Conservation (phyloP, 2,329 filamentous ascomycete species). For the Xylariaceae sp. region DNA sequence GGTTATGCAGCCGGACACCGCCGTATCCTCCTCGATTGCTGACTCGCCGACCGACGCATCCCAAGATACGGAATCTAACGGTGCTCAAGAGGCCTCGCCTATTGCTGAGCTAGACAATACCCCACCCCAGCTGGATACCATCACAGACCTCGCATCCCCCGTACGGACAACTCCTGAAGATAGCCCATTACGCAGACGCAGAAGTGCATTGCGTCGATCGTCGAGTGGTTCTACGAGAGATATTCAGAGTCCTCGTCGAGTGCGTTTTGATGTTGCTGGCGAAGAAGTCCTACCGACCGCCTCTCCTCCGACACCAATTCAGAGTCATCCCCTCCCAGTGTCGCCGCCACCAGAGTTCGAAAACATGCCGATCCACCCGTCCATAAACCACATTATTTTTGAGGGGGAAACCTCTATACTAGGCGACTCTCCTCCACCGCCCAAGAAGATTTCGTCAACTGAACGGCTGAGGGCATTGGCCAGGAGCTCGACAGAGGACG, state of each 20-base stretch:
- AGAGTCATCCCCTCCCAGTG: constrained; percentile 28
- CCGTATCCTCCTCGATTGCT: constrained; percentile 16
- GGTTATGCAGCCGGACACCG: constrained; percentile 32
- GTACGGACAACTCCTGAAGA: constrained; percentile 49
- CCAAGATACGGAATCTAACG: constrained; percentile 23
- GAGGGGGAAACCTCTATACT: constrained; percentile 34
- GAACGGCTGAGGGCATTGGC: constrained; percentile 50
- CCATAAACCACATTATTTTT: constrained; percentile 24
- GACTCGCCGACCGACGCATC: constrained; percentile 12
- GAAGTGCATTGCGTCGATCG: constrained; percentile 53
- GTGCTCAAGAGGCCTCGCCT: constrained; percentile 19
- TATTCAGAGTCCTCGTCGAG: constrained; percentile 51
- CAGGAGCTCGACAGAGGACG: constrained; percentile 46
- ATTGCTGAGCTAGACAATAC: constrained; percentile 18
- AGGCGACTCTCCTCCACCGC: constrained; percentile 36
- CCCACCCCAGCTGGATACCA: constrained; percentile 32
- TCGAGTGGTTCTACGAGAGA: constrained; percentile 46
- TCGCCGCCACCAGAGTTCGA: constrained; percentile 21
- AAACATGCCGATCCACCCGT: constrained; percentile 20
- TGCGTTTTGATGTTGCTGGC: constrained; percentile 58
- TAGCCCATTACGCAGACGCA: constrained; percentile 45
- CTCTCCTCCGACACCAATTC: constrained; percentile 42
- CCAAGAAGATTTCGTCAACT: constrained; percentile 52
- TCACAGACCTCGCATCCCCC: constrained; percentile 45
- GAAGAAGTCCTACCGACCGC: constrained; percentile 56